These are phyloP conservation scores for Grosmannia clavigera DNA, from an alignment of 2,329 filamentous ascomycete genomes.

Conservation along the genomic window DNA sequence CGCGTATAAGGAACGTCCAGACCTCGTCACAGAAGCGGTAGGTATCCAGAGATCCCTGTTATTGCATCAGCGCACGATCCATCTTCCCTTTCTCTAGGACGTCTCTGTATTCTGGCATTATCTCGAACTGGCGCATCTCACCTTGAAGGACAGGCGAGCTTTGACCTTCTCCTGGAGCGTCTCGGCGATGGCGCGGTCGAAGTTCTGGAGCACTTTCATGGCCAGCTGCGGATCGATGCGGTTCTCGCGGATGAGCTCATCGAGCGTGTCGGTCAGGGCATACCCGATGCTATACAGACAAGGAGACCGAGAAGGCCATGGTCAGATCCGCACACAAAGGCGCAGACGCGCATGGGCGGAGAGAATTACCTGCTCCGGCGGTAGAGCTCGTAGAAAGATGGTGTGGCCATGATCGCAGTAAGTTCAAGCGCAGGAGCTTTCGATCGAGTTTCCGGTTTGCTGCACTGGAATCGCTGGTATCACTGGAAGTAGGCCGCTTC, in stretches of 20 bases:
- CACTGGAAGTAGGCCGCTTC: background rate
- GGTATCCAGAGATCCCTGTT: slow-evolving; percentile 85
- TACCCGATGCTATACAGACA: slow-evolving; percentile 68
- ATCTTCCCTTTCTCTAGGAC: background rate
- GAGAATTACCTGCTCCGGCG: slow-evolving; percentile 82
- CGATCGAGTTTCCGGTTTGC: background rate
- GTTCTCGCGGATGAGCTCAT: slow-evolving; percentile 87
- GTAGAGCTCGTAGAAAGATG: slow-evolving; percentile 86
- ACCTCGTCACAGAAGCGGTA: slow-evolving; percentile 99
- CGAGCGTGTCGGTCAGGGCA: slow-evolving; percentile 89
- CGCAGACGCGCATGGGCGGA: background rate
- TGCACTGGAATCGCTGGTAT: background rate
- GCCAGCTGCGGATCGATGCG: slow-evolving; percentile 96
- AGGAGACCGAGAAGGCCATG: background rate
- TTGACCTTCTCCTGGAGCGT: slow-evolving; percentile 88
- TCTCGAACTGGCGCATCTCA: slow-evolving; percentile 26
- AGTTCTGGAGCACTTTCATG: slow-evolving; percentile 95
- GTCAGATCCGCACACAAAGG: slow-evolving; percentile 1
- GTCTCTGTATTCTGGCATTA: background rate
- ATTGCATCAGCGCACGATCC: background rate
- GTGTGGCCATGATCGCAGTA: slow-evolving; percentile 19
- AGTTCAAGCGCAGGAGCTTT: background rate
- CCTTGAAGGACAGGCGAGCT: slow-evolving; percentile 87
- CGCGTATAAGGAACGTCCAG: slow-evolving; percentile 98
- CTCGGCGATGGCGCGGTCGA: slow-evolving; percentile 86